phyloP scores from a whole-genome alignment of 495 filamentous ascomycete genomes.

The Hypoxylon rickii region DNA sequence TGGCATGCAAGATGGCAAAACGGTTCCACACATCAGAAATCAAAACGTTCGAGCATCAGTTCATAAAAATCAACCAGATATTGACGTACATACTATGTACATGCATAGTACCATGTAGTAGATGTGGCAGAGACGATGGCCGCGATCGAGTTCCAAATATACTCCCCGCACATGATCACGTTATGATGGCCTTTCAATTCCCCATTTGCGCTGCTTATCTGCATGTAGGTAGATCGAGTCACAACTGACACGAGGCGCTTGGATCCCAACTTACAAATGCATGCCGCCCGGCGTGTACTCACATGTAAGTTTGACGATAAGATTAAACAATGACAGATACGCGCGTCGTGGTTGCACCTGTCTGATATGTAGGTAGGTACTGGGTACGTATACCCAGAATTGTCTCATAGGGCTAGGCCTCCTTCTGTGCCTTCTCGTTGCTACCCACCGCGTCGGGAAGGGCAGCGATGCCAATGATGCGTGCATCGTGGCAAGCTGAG shows the following conservation, averaged over 20 bases:
- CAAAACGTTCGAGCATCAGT: constrained; percentile 33
- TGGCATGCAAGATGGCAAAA: constrained; percentile 8
- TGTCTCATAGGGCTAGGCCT: constrained; percentile 7
- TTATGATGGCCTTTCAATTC: constrained; percentile 15
- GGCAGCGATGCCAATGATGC: constrained; percentile 4
- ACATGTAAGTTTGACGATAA: constrained; percentile 1
- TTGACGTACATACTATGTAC: too few relatives aligned
- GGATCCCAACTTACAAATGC: neutral
- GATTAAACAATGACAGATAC: constrained; percentile 12
- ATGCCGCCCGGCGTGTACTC: constrained; percentile 2
- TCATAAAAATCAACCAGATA: constrained; percentile 15
- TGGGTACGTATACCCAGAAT: constrained; percentile 1
- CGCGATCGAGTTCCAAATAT: constrained; percentile 2
- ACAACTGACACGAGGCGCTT: constrained; percentile 2
- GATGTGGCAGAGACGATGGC: constrained; percentile 2
- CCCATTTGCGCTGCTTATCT: constrained; percentile 3
- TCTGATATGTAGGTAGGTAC: too few relatives aligned
- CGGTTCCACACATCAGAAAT: constrained; percentile 5
- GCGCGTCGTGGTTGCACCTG: constrained; percentile 1
- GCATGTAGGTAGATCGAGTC: constrained; percentile 16
- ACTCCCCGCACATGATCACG: constrained; percentile 12
- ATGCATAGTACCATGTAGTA: too few relatives aligned
- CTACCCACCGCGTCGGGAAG: constrained; percentile 4
- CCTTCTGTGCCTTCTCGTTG: neutral
- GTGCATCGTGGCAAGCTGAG: neutral